Base-by-base conservation (phyloP, 2,329 filamentous ascomycete genomes). In the Escovopsis sp. region DNA sequence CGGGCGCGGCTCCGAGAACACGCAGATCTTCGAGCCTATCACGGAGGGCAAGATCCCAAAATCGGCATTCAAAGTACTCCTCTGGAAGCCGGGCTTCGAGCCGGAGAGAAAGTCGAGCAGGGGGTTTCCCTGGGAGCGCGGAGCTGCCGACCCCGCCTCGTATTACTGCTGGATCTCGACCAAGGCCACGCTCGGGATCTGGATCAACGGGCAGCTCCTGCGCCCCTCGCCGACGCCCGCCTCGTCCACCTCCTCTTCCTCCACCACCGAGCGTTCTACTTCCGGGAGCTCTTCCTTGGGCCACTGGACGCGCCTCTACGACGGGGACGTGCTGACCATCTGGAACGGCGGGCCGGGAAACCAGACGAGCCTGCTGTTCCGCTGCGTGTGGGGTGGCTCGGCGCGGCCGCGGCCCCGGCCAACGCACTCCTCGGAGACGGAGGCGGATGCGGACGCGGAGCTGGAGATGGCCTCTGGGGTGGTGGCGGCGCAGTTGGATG, bases 161-260 rank as follows among this genome's bases (percentile, higher is more conserved):
- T 77, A 77, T 46, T 68, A 72, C 4, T 79, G 86, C 41, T 78
- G 74, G 50, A 76, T 94, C 34, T 79, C 79, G 1, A 92, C 85
- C 4, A 85, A 86, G 46, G 79, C 83, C 4, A 79, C 76, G 6
- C 64, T 66, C 19, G 83, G 84, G 15, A 83, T 94, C 41, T 68
- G 63, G 44, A 66, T 96, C 50, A 94, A 94, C 48, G 76, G 72
- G 19, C 66, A 72, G n/a, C 62, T 65, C 28, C 58, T 94, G 17
- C 60, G 55, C 2, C 71, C 74, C 2, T 60, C 70, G n/a, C n/a
- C 27, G 64, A 75, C 27, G 51, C 63, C 21, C 21, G n/a, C n/a
- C n/a, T n/a, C n/a, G n/a, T n/a, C n/a, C n/a, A n/a, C n/a, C n/a
- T n/a, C n/a, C n/a, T n/a, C n/a, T n/a, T n/a, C n/a, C n/a, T n/a